Conservation (phyloP, 345 rosid species). For the Jatropha curcas region DNA sequence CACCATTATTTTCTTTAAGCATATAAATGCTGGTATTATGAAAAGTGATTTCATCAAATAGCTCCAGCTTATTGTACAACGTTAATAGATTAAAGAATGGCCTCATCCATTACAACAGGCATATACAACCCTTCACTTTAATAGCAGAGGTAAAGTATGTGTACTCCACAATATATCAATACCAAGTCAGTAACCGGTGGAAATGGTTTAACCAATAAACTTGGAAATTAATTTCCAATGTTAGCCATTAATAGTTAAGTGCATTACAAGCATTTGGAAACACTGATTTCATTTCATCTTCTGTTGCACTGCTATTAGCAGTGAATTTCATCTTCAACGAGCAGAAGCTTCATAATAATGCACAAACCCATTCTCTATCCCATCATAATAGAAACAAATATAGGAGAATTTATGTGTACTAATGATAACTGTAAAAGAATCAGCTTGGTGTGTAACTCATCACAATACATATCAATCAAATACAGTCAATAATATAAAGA, state of each 20-base stretch:
- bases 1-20: neutral
- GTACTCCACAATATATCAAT: too few species aligned
- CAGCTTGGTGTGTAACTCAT: neutral
- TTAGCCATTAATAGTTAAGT: too few species aligned
- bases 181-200: too few species aligned
- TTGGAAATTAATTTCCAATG: too few species aligned
- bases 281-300: too few species aligned
- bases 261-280: too few species aligned
- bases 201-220: too few species aligned
- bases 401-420: neutral
- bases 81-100: too few species aligned
- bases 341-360: neutral
- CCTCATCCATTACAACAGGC: too few species aligned
- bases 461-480: neutral
- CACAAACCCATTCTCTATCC: neutral
- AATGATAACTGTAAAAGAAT: neutral
- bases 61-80: neutral
- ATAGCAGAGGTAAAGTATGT: too few species aligned
- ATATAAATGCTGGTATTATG: neutral
- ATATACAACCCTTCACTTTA: too few species aligned
- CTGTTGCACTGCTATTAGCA: neutral
- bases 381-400: neutral
- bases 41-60: neutral
- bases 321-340: neutral
- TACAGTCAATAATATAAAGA: neutral